Evolutionary conservation across 768 basidiomycete species (phyloP).

Genomic region (Scleroderma bovista): DNA sequence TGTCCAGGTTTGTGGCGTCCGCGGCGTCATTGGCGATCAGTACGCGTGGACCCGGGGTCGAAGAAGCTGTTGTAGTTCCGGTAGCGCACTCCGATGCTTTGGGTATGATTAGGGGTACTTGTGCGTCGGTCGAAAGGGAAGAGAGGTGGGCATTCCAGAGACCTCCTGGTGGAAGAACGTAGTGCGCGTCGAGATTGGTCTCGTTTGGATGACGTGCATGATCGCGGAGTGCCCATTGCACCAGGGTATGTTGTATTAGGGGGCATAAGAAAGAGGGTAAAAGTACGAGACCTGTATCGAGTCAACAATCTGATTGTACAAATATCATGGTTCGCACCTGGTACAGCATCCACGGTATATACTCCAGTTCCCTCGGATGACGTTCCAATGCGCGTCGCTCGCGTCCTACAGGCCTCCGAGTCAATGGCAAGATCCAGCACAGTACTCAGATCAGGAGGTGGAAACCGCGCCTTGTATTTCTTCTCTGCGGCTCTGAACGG

Average conservation of each 20-base stretch:
- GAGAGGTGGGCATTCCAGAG: constrained; percentile 65
- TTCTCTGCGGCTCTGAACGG: constrained; percentile 78
- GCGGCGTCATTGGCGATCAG: constrained; percentile 73
- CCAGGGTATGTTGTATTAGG: constrained; percentile 59
- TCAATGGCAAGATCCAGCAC: constrained; percentile 69
- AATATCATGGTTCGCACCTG: constrained; percentile 28
- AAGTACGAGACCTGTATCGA: constrained; percentile 70
- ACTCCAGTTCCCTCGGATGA: neutral
- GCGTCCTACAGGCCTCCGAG: constrained; percentile 17
- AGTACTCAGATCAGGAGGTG: constrained; percentile 63
- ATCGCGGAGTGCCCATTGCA: constrained; percentile 65
- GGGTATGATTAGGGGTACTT: constrained; percentile 42
- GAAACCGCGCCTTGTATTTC: constrained; percentile 71
- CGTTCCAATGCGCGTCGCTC: constrained; percentile 2
- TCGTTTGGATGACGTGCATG: constrained; percentile 80
- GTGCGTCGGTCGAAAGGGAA: constrained; percentile 14
- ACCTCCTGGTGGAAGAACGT: constrained; percentile 65
- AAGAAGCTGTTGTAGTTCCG: neutral
- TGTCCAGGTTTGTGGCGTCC: constrained; percentile 46
- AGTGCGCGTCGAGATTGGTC: constrained; percentile 88
- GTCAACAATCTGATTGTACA: neutral
- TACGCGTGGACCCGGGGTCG: constrained; percentile 49
- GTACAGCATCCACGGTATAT: constrained; percentile 28
- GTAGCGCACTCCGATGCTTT: constrained; percentile 12
- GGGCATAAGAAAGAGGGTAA: constrained; percentile 68